These are phyloP conservation scores for Trichoderma virens DNA, from an alignment of 495 filamentous ascomycete species.

Conservation along the genomic window DNA sequence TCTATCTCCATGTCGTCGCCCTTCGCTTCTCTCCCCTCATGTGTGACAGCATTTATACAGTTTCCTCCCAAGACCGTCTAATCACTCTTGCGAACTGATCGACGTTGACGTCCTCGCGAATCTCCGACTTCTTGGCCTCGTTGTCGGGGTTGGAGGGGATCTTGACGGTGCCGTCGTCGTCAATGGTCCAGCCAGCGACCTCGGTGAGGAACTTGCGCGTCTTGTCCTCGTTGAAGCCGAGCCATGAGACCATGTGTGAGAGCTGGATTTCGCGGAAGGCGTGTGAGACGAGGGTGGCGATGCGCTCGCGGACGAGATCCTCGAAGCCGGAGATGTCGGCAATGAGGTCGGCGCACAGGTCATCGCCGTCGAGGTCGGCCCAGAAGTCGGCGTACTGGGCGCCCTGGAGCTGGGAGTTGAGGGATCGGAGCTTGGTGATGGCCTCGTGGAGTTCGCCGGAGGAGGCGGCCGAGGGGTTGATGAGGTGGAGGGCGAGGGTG, in stretches of 20 bases:
- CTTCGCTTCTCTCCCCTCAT: constrained; percentile 11
- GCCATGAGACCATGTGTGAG: constrained; percentile 73
- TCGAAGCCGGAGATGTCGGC: constrained; percentile 95
- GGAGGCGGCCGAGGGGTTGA: constrained; percentile 45
- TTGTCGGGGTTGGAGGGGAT: constrained; percentile 94
- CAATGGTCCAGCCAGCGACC: constrained; percentile 81
- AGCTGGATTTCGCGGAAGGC: constrained; percentile 75
- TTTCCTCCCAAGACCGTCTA: constrained; percentile 83
- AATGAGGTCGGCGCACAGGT: constrained; percentile 91
- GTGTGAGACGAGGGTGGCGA: constrained; percentile 83
- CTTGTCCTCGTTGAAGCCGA: constrained; percentile 64
- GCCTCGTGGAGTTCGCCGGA: constrained; percentile 68
- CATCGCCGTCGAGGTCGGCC: constrained; percentile 83
- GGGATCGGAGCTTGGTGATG: constrained; percentile 74
- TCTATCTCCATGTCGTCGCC: not conserved
- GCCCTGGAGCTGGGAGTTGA: constrained; percentile 77
- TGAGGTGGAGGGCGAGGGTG: constrained; percentile 84
- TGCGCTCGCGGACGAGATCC: constrained; percentile 87
- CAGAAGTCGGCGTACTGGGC: constrained; percentile 90
- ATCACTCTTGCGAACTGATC: constrained; percentile 80
- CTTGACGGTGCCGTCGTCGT: constrained; percentile 44
- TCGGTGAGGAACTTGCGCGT: constrained; percentile 75
- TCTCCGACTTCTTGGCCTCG: constrained; percentile 92
- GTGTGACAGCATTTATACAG: constrained; percentile 38
- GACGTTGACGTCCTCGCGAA: constrained; percentile 92